phyloP scores from a whole-genome alignment of 176 grass and related monocot species.

The Zea mays region DNA sequence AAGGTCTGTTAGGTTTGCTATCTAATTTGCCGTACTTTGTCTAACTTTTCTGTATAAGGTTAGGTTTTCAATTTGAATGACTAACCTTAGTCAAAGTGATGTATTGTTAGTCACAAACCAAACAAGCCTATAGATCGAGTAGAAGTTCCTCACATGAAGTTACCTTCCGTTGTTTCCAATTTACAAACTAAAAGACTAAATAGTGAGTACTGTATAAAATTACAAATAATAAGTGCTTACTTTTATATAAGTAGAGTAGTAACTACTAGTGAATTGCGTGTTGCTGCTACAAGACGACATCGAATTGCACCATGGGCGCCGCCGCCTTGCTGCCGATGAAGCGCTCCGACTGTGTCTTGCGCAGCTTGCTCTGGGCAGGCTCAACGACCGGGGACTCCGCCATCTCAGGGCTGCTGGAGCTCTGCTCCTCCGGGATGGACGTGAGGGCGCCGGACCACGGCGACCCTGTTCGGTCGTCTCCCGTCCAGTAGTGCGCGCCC shows the following conservation, averaged over 20 bases:
- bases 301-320: slow-evolving; percentile 36
- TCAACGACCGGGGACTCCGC: background rate
- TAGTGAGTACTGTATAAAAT: no score
- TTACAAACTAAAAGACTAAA: no score
- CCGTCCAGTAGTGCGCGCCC: background rate
- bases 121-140: no score
- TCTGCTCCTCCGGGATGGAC: slow-evolving; percentile 53
- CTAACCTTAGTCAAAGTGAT: no score
- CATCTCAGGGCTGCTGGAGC: slow-evolving; percentile 36
- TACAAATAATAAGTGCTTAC: no score
- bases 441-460: slow-evolving; percentile 49
- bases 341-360: slow-evolving; percentile 46
- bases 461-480: slow-evolving; percentile 21
- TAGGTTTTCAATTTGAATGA: no score
- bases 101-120: no score
- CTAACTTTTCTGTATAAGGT: no score
- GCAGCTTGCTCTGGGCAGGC: slow-evolving; percentile 14
- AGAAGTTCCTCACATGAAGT: no score
- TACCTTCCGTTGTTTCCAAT: no score
- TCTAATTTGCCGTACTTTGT: no score
- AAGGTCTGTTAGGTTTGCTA: no score
- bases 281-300: slow-evolving; percentile 40
- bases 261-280: background rate
- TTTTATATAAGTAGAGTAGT: background rate
- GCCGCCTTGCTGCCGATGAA: slow-evolving; percentile 41